Percentiles rank a stretch among this genome's conserved stretches.
phyloP scores from a whole-genome alignment of 257 asterid species.

The Mentha longifolia region DNA sequence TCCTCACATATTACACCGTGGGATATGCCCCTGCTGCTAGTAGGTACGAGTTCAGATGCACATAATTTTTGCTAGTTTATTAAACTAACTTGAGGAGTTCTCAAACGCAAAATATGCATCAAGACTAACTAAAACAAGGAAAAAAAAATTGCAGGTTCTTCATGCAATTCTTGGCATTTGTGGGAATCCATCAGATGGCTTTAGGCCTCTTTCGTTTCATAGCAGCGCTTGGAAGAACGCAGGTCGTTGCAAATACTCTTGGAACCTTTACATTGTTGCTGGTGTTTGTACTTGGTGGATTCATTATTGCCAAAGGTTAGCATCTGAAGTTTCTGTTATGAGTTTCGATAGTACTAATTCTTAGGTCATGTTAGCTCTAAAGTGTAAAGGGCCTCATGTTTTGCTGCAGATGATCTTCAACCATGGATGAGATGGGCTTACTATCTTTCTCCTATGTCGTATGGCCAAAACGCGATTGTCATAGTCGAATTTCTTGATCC shows the following conservation, averaged over 20 bases:
- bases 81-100: neutral
- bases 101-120: slow-evolving; percentile 6
- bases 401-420: slow-evolving; percentile 63
- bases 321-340: neutral
- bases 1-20: slow-evolving; percentile 70
- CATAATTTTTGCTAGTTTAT: neutral
- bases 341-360: neutral
- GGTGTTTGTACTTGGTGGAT: slow-evolving; percentile 76
- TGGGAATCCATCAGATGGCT: slow-evolving; percentile 76
- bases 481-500: slow-evolving; percentile 69
- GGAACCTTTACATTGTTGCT: slow-evolving; percentile 67
- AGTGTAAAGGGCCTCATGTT: slow-evolving; percentile 20
- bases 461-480: slow-evolving; percentile 65
- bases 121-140: neutral
- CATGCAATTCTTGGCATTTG: slow-evolving; percentile 63
- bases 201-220: slow-evolving; percentile 76
- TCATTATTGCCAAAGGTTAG: slow-evolving; percentile 72
- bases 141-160: slow-evolving; percentile 49
- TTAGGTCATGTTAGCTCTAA: neutral
- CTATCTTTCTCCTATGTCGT: slow-evolving; percentile 73
- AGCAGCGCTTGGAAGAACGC: slow-evolving; percentile 74
- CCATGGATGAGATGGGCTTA: slow-evolving; percentile 88
- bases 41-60: slow-evolving; percentile 40
- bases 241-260: slow-evolving; percentile 71
- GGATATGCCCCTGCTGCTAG: slow-evolving; percentile 76